Conservation (phyloP, 2,329 filamentous ascomycete genomes). For the Leptographium lundbergii region DNA sequence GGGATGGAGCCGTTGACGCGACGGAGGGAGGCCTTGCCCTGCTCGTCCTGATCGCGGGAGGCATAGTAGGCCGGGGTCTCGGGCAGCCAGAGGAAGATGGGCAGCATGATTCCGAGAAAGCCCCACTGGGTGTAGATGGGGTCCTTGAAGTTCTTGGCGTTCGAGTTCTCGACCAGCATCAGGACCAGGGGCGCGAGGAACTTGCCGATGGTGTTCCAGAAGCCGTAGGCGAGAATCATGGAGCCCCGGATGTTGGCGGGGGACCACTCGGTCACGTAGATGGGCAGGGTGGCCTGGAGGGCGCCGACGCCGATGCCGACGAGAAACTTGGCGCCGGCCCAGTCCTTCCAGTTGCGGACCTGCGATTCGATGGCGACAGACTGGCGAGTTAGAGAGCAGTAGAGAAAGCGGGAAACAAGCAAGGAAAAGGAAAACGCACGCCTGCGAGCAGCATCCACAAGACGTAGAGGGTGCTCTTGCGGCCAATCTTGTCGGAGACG, state of each 20-base stretch:
- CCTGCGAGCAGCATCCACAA: slow-evolving; percentile 9
- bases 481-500: slow-evolving; percentile 2
- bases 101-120: slow-evolving; percentile 11
- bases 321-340: slow-evolving; percentile 9
- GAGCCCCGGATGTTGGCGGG: slow-evolving; percentile 10
- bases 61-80: slow-evolving; percentile 11
- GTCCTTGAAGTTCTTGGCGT: slow-evolving; percentile 6
- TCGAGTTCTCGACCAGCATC: background rate
- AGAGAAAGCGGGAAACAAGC: too few species aligned
- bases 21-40: slow-evolving; percentile 9
- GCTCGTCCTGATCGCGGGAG: slow-evolving; percentile 10
- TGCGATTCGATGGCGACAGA: slow-evolving; percentile 6
- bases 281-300: slow-evolving; percentile 10
- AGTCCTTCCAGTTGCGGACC: slow-evolving; percentile 9
- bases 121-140: slow-evolving; percentile 12
- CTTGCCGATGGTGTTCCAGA: slow-evolving; percentile 8
- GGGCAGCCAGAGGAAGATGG: slow-evolving; percentile 12
- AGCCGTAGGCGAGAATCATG: slow-evolving; percentile 8
- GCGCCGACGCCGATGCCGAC: slow-evolving; percentile 9
- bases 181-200: slow-evolving; percentile 6
- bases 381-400: background rate
- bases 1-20: slow-evolving; percentile 10
- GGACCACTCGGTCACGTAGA: slow-evolving; percentile 10
- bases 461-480: slow-evolving; percentile 6
- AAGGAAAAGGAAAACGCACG: background rate